These are phyloP conservation scores for Sclerotiophoma versabilis DNA, from an alignment of 2,329 filamentous ascomycete species.

Conservation along the genomic window DNA sequence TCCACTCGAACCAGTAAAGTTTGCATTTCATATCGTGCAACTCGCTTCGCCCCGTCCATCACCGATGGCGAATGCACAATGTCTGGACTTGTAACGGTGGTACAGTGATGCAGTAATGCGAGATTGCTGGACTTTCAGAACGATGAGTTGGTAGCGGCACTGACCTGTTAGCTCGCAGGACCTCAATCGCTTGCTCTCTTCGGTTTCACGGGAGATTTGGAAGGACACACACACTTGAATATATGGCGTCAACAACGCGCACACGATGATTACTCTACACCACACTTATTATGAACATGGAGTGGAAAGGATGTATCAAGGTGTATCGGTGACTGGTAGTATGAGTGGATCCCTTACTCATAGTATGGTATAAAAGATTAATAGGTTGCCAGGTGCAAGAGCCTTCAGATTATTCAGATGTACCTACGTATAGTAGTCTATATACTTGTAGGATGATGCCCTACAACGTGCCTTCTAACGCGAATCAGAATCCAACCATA, in stretches of 20 bases:
- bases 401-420: too few relatives aligned
- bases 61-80: slow-evolving; percentile 19
- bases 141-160: not conserved
- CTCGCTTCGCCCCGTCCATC: too few relatives aligned
- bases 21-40: not conserved
- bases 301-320: too few relatives aligned
- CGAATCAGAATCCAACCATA: too few relatives aligned
- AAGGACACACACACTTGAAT: slow-evolving; percentile 13
- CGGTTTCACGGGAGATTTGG: not conserved
- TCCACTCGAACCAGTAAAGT: not conserved
- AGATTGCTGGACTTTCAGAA: slow-evolving; percentile 23
- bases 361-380: too few relatives aligned
- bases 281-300: too few relatives aligned
- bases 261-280: slow-evolving; percentile 21
- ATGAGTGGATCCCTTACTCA: too few relatives aligned
- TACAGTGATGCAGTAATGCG: slow-evolving; percentile 27
- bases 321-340: too few relatives aligned
- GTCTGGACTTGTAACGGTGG: slow-evolving; percentile 20
- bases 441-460: too few relatives aligned
- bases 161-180: not conserved
- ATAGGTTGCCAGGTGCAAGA: too few relatives aligned
- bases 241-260: slow-evolving; percentile 18
- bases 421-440: too few relatives aligned
- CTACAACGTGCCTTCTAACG: too few relatives aligned
- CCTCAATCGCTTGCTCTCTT: slow-evolving; percentile 1